Base-by-base conservation (phyloP, 2,329 filamentous ascomycete genomes). In the Daldinia sp. region DNA sequence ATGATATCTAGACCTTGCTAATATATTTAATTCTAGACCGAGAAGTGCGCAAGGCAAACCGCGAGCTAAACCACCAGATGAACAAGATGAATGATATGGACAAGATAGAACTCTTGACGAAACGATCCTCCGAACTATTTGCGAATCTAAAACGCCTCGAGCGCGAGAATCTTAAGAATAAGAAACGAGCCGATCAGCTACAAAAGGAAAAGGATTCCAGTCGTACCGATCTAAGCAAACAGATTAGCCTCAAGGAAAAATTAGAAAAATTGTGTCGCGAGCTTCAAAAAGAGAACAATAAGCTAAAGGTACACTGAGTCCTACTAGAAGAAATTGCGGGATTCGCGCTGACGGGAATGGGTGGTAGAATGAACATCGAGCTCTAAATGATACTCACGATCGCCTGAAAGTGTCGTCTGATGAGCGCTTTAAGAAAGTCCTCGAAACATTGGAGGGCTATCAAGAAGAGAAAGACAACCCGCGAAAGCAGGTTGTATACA, bases 201-300 rank as follows among this genome's bases (percentile, higher is more conserved):
- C 95, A 99, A 77, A 99, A 98, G 77, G 95, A 99, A 73, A 96
- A 96, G 77, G 95, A 99, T 75, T 89, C 92, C 69, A 90, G 91
- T 59, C 88, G 93, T 71, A 91, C 90, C 47, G 95, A 99, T 76
- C 83, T 97, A 58, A 94, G 88, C 79, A 97, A 97, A 79, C 94
- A 94, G 19, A 89, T 91, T 17, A 91, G 90, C 1, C 87, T 98
- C 75, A 97, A 96, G 77, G 94, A 98, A 77, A 98, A 98, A 79
- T 82, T 99, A 45, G 95, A 99, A 79, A 99, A 98, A 76, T 83
- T 99, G 29, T 97, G 94, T 72, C 85, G 95, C 58, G 95, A 99
- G 77, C 84, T 99, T 57, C 95, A 96, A 63, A 91, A 94, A 72
- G 95, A 99, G 75, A 99, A 99, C 77, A 98, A 98, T 79, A 96